A percentile compares a stretch with the other conserved stretches of the same genome.
Evolutionary conservation across 768 basidiomycete species (phyloP).

Genomic region (Pulveroboletus sp.): DNA sequence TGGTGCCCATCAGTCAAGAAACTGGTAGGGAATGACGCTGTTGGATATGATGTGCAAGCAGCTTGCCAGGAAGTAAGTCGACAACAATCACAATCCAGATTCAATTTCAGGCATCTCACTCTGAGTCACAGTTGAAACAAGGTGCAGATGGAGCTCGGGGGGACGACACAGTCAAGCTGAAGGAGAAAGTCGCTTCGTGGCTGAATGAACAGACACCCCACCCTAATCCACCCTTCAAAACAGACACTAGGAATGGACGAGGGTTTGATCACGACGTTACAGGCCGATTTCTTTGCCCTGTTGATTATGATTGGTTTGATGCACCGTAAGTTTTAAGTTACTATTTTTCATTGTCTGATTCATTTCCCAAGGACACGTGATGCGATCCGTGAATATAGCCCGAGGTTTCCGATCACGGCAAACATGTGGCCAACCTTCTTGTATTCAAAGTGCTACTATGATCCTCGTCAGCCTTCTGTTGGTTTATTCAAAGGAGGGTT

Average conservation of each 20-base stretch:
- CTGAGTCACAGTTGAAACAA: slow-evolving; percentile 8
- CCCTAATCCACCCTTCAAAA: neutral
- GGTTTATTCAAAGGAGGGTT: slow-evolving; percentile 4
- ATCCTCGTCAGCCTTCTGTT: neutral
- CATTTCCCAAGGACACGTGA: neutral
- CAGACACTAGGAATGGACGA: neutral
- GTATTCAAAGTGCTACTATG: neutral
- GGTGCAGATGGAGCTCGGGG: slow-evolving; percentile 11
- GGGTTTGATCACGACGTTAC: slow-evolving; percentile 10
- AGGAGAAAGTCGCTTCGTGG: slow-evolving; percentile 2
- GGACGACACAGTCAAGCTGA: slow-evolving; percentile 11
- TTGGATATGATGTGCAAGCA: neutral
- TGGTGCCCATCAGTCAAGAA: slow-evolving; percentile 7
- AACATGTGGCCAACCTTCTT: slow-evolving; percentile 9
- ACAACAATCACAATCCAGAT: neutral
- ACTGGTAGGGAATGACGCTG: neutral
- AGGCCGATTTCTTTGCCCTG: slow-evolving; percentile 7
- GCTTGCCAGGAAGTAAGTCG: slow-evolving; percentile 8
- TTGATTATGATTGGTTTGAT: slow-evolving; percentile 17
- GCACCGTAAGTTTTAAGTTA: neutral
- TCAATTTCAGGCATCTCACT: neutral
- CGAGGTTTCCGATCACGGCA: neutral
- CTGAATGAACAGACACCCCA: slow-evolving; percentile 1
- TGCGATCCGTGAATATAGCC: slow-evolving; percentile 1
- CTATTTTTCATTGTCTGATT: neutral